Conservation (phyloP, 1,284 basidiomycete species). For the Cryptococcus sp. region DNA sequence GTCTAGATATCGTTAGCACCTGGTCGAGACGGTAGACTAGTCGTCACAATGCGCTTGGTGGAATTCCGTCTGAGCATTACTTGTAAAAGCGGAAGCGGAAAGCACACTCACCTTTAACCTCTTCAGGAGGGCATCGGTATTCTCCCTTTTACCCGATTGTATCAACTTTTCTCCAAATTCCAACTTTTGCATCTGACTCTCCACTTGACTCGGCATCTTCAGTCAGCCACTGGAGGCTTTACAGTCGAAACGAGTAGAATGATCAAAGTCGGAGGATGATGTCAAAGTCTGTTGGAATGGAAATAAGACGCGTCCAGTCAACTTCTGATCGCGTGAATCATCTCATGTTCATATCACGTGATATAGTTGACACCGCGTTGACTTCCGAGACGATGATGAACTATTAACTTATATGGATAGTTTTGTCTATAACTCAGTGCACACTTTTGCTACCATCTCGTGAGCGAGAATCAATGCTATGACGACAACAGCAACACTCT, state of each 20-base stretch:
- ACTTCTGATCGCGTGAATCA: too few species aligned
- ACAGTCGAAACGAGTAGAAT: background rate
- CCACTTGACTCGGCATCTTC: conserved; percentile 12
- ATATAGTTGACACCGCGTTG: too few species aligned
- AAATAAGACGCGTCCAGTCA: background rate
- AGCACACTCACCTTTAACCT: conserved; percentile 59
- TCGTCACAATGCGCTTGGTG: background rate
- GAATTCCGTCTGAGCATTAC: background rate
- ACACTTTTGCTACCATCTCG: too few species aligned
- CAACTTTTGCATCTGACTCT: conserved; percentile 48
- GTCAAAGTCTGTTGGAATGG: too few species aligned
- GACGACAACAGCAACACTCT: conserved; percentile 1
- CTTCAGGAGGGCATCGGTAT: conserved; percentile 66
- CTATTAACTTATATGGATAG: too few species aligned
- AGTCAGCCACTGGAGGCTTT: background rate
- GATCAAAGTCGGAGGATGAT: too few species aligned
- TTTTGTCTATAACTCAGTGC: too few species aligned
- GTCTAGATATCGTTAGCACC: conserved; percentile 27
- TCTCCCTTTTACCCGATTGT: conserved; percentile 36
- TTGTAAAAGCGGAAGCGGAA: background rate
- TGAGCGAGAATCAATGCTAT: background rate
- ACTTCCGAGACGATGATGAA: too few species aligned
- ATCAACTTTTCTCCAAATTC: conserved; percentile 72
- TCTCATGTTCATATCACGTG: too few species aligned
- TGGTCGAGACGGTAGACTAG: too few species aligned